These are phyloP conservation scores for Starmera caribaea DNA, from an alignment of 805 yeast genomes.

Conservation along the genomic window DNA sequence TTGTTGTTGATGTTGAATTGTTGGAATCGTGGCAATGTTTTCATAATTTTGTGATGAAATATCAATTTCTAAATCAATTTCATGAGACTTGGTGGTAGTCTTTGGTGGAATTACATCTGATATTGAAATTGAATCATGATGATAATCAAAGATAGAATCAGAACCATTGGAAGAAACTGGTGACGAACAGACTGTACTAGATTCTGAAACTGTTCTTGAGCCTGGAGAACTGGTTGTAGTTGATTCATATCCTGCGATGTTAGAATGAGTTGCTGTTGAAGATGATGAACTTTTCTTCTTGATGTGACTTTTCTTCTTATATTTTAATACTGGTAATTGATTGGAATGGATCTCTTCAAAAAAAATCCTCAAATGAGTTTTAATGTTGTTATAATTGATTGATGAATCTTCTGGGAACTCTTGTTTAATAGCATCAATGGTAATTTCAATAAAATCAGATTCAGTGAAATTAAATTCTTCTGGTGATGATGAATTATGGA, in stretches of 20 bases:
- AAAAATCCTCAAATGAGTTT: conserved; percentile 16
- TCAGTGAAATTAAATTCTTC: conserved; percentile 28
- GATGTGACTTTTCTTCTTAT: conserved; percentile 2
- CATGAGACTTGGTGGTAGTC: too few relatives aligned
- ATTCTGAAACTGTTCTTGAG: too few relatives aligned
- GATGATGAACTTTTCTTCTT: conserved; percentile 3
- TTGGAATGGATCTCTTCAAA: conserved; percentile 26
- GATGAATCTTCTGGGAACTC: too few relatives aligned
- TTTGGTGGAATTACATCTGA: too few relatives aligned
- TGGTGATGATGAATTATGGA: conserved; percentile 42
- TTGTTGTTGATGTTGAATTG: neutral
- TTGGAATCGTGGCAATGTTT: too few relatives aligned
- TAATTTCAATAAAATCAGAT: conserved; percentile 38
- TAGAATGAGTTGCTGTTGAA: conserved; percentile 1
- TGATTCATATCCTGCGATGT: too few relatives aligned
- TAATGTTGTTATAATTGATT: neutral
- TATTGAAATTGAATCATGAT: too few relatives aligned
- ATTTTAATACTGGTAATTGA: conserved; percentile 9
- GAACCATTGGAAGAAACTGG: too few relatives aligned
- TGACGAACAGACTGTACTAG: neutral
- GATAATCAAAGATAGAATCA: too few relatives aligned
- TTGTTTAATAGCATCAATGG: conserved; percentile 32
- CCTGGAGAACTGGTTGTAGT: too few relatives aligned
- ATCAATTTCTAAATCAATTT: conserved; percentile 6
- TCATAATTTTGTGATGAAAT: too few relatives aligned